These are phyloP conservation scores for Zhuliangozyma blackwelliae DNA, from an alignment of 1,139 yeast genomes.

Conservation along the genomic window DNA sequence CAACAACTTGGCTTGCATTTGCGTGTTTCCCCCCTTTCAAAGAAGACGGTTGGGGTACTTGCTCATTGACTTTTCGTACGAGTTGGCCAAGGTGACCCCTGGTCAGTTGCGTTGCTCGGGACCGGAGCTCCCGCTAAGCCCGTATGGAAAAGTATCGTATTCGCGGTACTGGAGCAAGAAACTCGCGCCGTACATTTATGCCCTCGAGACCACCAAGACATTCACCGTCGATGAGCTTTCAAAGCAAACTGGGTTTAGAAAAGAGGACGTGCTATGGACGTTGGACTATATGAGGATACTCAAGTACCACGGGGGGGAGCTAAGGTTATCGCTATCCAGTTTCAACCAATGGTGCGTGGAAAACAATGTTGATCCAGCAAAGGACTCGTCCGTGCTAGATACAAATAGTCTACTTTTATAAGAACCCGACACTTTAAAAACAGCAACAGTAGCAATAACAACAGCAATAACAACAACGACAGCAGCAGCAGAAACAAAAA, in stretches of 20 bases:
- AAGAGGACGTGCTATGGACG: slow-evolving; percentile 63
- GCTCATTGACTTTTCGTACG: slow-evolving; percentile 79
- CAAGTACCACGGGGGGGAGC: slow-evolving; percentile 11
- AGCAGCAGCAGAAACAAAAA: no score
- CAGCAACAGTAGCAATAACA: no score
- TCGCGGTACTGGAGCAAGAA: slow-evolving; percentile 70
- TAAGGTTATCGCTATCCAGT: slow-evolving; percentile 18
- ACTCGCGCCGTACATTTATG: slow-evolving; percentile 18
- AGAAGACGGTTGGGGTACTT: slow-evolving; percentile 71
- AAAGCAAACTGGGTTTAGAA: slow-evolving; percentile 60
- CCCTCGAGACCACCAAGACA: slow-evolving; percentile 1
- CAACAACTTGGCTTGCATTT: slow-evolving; percentile 79
- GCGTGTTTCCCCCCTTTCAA: slow-evolving; percentile 91
- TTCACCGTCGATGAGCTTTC: slow-evolving; percentile 54
- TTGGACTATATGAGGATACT: slow-evolving; percentile 59
- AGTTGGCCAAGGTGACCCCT: slow-evolving; percentile 52
- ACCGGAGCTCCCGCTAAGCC: slow-evolving; percentile 88
- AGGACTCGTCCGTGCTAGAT: slow-evolving; percentile 23
- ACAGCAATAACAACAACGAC: no score
- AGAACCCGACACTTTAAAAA: no score
- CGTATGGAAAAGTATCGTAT: slow-evolving; percentile 73
- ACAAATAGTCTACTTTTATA: slow-evolving; percentile 18
- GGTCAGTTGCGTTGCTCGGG: slow-evolving; percentile 56
- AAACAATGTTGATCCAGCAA: slow-evolving; percentile 20
- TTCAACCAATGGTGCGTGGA: slow-evolving; percentile 27